Evolutionary conservation across 176 grass and related monocot species (phyloP), one percentile per base, ranked within the genome.

Genomic region (Paspalum vaginatum): DNA sequence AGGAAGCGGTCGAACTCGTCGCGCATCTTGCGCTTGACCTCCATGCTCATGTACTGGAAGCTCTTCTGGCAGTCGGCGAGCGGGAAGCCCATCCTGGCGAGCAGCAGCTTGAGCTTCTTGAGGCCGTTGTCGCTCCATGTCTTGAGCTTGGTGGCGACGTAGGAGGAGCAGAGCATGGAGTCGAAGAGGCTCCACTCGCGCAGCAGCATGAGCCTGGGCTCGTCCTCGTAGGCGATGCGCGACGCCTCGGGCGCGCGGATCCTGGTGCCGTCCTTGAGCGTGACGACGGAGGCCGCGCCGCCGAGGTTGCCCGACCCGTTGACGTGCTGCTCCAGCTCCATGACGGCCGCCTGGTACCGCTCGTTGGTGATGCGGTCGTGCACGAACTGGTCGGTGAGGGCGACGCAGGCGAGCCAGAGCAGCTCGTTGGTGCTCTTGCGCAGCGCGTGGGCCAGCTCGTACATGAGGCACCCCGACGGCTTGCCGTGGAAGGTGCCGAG

Each of bases 11-110:
- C 87, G 4, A 97, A 97, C 80, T 94, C 87, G n/a, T 89, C 89
- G 9, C 90, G 74, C 95, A 97, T 97, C 68, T 92, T 94, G 53
- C 83, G 80, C 76, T 97, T 97, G 63, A 94, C 95, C 61, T 94
- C 95, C 85, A 88, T 90, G 68, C 92, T 97, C 95, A 94, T 97
- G 89, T 97, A 94, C 83, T 90, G 92, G 83, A 90, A 97, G 32
- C 82, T 92, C 85, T 90, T 97, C 85, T 97, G 89, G 85, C 95
- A 97, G 24, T 97, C 95, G 11, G 83, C 81, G 0, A 91, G 86
- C 5, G 92, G 89, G 74, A 98, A 98, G 0, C 95, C 95, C 95
- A 94, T 98, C 78, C 95, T 90, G 3, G 95, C 92, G 3, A 98
- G 83, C 49, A 94, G 83, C 18, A 98, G 83, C 92, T 94, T 98